Evolutionary conservation across 257 asterid species (phyloP).

Genomic region (Solanum megistacrolobum): DNA sequence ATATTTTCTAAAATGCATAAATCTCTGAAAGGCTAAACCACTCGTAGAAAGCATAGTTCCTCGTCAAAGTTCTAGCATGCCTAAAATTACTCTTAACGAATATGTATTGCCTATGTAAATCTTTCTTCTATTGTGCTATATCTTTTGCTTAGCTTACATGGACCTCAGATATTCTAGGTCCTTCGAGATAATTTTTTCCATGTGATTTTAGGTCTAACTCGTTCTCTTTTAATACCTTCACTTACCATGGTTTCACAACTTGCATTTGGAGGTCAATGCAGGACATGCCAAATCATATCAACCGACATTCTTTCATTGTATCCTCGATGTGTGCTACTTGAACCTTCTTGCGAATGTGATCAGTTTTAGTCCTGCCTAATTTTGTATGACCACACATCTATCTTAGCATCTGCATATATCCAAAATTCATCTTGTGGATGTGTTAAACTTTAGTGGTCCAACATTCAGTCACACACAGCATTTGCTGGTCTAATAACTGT

Average conservation of each 20-base stretch:
- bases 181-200: not conserved
- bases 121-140: not conserved
- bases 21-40: not conserved
- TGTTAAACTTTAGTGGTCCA: not conserved
- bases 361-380: not conserved
- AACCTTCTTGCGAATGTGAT: not conserved
- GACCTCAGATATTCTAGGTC: not conserved
- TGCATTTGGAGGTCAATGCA: not conserved
- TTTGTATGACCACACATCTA: not conserved
- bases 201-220: not conserved
- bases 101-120: not conserved
- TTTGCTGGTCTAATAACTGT: not conserved
- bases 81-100: too few relatives aligned
- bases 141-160: not conserved
- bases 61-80: not conserved
- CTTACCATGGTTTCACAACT: not conserved
- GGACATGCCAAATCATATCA: not conserved
- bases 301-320: not conserved
- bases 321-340: not conserved
- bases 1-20: too few relatives aligned
- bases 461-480: not conserved
- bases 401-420: not conserved
- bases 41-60: not conserved
- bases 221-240: not conserved
- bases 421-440: not conserved